These are phyloP conservation scores for Grifola frondosa DNA, from an alignment of 1,284 basidiomycete species.

Conservation along the genomic window DNA sequence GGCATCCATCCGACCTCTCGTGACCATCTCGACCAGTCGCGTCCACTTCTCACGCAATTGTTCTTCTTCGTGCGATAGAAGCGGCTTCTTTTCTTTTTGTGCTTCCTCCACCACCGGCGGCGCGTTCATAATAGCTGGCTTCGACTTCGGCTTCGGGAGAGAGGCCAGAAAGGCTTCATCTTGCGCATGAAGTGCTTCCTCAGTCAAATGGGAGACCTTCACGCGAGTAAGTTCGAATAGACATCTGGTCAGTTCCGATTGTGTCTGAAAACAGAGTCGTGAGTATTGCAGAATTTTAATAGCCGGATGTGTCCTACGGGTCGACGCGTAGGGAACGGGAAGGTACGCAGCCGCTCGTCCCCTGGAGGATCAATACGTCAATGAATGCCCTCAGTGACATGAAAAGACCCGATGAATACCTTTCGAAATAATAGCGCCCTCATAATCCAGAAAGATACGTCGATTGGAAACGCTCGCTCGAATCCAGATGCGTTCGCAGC, in stretches of 20 bases:
- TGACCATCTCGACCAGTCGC: slow-evolving; percentile 86
- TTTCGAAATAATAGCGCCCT: slow-evolving; percentile 62
- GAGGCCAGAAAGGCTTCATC: slow-evolving; percentile 88
- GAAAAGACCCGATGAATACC: slow-evolving; percentile 27
- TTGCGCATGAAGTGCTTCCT: slow-evolving; percentile 79
- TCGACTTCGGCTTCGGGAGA: slow-evolving; percentile 72
- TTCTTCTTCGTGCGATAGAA: slow-evolving; percentile 80
- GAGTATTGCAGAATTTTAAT: no score
- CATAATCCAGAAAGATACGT: slow-evolving; percentile 87
- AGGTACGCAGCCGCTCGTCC: slow-evolving; percentile 81
- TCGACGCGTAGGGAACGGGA: slow-evolving; percentile 91
- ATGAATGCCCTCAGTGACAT: neutral
- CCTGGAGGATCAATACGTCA: slow-evolving; percentile 29
- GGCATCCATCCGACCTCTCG: slow-evolving; percentile 81
- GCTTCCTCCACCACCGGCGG: slow-evolving; percentile 18
- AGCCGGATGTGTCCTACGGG: no score
- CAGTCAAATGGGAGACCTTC: slow-evolving; percentile 85
- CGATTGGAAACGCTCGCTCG: slow-evolving; percentile 84
- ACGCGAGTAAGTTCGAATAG: slow-evolving; percentile 85
- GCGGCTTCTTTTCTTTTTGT: slow-evolving; percentile 50
- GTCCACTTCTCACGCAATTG: slow-evolving; percentile 72
- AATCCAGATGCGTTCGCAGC: slow-evolving; percentile 86
- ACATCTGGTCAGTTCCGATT: slow-evolving; percentile 87
- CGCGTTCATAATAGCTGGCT: slow-evolving; percentile 33
- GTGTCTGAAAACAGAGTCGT: slow-evolving; percentile 61